These are phyloP conservation scores for Penicillium sp. DNA, from an alignment of 2,329 filamentous ascomycete species.

Conservation along the genomic window DNA sequence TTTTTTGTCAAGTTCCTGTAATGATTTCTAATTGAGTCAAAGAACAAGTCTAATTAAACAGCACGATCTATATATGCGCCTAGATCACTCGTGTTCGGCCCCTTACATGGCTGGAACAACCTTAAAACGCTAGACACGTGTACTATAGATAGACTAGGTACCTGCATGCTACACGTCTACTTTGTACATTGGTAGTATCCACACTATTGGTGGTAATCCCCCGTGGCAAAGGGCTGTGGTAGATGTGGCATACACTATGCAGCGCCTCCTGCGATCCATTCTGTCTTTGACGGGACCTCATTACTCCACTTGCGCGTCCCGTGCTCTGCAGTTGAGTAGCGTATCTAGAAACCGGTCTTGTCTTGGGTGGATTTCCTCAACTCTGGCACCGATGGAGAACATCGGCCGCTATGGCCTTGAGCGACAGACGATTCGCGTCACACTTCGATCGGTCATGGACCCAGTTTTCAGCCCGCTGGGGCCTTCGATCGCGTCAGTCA, in stretches of 20 bases:
- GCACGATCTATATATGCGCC: background rate
- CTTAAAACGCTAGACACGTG: background rate
- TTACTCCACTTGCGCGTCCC: background rate
- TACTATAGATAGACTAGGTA: background rate
- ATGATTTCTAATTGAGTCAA: background rate
- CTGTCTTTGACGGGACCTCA: background rate
- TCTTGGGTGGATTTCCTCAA: background rate
- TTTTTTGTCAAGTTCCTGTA: background rate
- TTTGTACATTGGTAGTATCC: background rate
- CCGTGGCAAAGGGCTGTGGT: background rate
- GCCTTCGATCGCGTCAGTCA: slow-evolving; percentile 11
- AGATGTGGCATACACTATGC: background rate
- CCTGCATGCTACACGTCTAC: background rate
- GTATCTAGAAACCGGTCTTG: slow-evolving; percentile 3
- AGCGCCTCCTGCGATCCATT: background rate
- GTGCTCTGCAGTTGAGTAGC: background rate
- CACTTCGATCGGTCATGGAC: slow-evolving; percentile 16
- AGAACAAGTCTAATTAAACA: background rate
- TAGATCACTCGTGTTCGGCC: background rate
- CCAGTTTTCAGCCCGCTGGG: slow-evolving; percentile 5
- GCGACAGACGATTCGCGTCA: slow-evolving; percentile 7
- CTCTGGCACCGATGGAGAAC: slow-evolving; percentile 2
- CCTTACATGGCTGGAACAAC: background rate
- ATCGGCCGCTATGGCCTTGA: slow-evolving; percentile 2
- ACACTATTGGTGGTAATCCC: background rate